These are phyloP conservation scores for Saturnispora galanensis DNA, from an alignment of 805 yeast species.

Conservation along the genomic window DNA sequence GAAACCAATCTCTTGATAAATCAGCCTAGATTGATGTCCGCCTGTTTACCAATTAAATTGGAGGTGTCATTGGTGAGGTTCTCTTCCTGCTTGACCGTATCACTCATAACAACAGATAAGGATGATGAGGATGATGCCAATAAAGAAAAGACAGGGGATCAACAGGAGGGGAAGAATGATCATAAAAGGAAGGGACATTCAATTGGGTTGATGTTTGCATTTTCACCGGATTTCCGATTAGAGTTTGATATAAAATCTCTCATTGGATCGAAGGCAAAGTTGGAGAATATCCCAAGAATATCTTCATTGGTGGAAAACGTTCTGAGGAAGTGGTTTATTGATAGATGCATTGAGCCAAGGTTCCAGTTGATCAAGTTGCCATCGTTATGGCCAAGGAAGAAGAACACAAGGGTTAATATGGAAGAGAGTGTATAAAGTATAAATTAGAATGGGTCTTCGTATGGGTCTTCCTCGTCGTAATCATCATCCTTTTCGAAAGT, in stretches of 20 bases:
- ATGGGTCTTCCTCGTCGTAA: conserved; percentile 96
- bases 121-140: conserved; percentile 13
- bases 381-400: conserved; percentile 73
- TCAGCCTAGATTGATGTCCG: conserved; percentile 75
- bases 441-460: conserved; percentile 63
- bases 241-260: conserved; percentile 84
- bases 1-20: conserved; percentile 73
- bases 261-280: conserved; percentile 85
- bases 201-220: conserved; percentile 78
- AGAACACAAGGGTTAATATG: conserved; percentile 34
- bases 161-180: conserved; percentile 14
- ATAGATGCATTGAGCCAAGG: conserved; percentile 88
- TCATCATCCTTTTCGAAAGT: conserved; percentile 96
- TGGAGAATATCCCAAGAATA: conserved; percentile 89
- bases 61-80: conserved; percentile 85
- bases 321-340: conserved; percentile 81
- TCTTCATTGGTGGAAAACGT: conserved; percentile 75
- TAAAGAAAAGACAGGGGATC: conserved; percentile 22
- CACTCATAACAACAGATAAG: conserved; percentile 38
- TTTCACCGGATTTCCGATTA: conserved; percentile 81
- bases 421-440: conserved; percentile 3
- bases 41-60: conserved; percentile 75
- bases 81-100: conserved; percentile 80
- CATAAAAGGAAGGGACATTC: conserved; percentile 14
- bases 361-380: conserved; percentile 81